These are phyloP conservation scores for Grosmannia penicillata DNA, from an alignment of 2,329 filamentous ascomycete species.

Conservation along the genomic window DNA sequence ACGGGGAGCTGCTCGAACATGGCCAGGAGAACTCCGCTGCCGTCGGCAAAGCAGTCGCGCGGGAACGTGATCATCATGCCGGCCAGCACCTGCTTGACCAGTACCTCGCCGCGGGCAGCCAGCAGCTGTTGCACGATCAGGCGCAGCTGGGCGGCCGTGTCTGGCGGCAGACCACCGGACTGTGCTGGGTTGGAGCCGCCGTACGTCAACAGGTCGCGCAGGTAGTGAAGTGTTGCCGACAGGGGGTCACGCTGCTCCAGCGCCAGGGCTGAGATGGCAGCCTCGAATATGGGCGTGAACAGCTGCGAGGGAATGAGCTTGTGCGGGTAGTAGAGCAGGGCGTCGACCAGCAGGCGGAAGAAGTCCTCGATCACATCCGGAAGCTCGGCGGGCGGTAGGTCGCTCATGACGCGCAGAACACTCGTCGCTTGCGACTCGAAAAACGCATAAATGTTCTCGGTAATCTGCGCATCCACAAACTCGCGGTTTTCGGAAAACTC, in stretches of 20 bases:
- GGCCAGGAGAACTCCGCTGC: slow-evolving; percentile 78
- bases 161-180: slow-evolving; percentile 38
- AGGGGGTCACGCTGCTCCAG: slow-evolving; percentile 86
- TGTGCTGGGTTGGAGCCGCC: slow-evolving; percentile 59
- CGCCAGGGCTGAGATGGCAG: slow-evolving; percentile 71
- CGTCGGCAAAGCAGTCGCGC: slow-evolving; percentile 86
- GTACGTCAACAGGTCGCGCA: slow-evolving; percentile 82
- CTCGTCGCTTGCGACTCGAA: slow-evolving; percentile 86
- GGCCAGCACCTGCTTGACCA: slow-evolving; percentile 81
- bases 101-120: slow-evolving; percentile 51
- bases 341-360: slow-evolving; percentile 84
- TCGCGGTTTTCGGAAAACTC: slow-evolving; percentile 90
- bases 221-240: slow-evolving; percentile 81
- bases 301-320: slow-evolving; percentile 68
- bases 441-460: slow-evolving; percentile 80
- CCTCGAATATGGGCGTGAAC: slow-evolving; percentile 71
- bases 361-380: slow-evolving; percentile 89
- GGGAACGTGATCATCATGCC: slow-evolving; percentile 99
- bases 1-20: slow-evolving; percentile 77
- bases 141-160: slow-evolving; percentile 55
- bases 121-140: slow-evolving; percentile 60
- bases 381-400: slow-evolving; percentile 58
- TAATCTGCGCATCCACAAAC: slow-evolving; percentile 66
- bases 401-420: slow-evolving; percentile 79
- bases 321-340: slow-evolving; percentile 81